These are phyloP conservation scores for Lepidium campestre DNA, from an alignment of 441 rosid genomes.

Conservation along the genomic window DNA sequence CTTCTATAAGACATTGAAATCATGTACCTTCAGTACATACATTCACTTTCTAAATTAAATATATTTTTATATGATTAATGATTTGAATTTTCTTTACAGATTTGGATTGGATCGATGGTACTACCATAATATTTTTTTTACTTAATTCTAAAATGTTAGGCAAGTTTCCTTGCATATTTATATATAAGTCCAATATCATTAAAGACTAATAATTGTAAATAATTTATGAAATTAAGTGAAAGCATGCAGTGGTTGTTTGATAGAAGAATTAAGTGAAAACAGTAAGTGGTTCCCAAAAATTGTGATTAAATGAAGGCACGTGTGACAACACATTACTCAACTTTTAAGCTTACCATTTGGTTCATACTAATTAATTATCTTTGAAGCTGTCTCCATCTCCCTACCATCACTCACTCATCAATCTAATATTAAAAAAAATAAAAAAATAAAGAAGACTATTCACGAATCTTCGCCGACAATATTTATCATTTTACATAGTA, in stretches of 20 bases:
- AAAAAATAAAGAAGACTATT: neutral
- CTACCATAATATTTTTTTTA: neutral
- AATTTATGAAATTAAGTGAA: neutral
- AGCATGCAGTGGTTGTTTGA: slow-evolving; percentile 19
- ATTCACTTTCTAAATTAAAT: neutral
- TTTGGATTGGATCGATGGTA: neutral
- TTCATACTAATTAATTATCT: neutral
- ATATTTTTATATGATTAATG: neutral
- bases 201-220: neutral
- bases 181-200: neutral
- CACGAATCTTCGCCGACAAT: slow-evolving; percentile 28
- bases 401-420: slow-evolving; percentile 30
- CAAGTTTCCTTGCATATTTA: neutral
- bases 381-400: slow-evolving; percentile 27
- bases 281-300: slow-evolving; percentile 19
- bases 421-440: slow-evolving; percentile 9
- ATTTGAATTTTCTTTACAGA: neutral
- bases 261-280: slow-evolving; percentile 12
- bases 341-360: slow-evolving; percentile 7
- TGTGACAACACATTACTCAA: slow-evolving; percentile 27
- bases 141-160: neutral
- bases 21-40: neutral
- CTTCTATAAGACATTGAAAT: neutral
- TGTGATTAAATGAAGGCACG: slow-evolving; percentile 28
- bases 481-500: neutral